phyloP scores from a whole-genome alignment of 148 eudicot species.

The Silene uniflora region DNA sequence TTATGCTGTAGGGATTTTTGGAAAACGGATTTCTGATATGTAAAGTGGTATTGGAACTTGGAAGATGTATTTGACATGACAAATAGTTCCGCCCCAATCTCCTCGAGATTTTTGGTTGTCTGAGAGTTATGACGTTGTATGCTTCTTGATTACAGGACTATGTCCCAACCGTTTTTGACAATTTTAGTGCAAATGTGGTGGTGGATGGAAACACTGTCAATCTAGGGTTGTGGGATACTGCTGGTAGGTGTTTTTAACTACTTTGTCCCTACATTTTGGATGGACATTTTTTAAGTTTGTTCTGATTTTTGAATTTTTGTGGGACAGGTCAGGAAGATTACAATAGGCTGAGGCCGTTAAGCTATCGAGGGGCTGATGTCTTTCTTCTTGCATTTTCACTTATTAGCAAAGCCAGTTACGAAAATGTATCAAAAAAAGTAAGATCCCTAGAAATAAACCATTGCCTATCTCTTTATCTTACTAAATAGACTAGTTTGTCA shows the following conservation, averaged over 20 bases:
- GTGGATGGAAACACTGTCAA: slow-evolving; percentile 53
- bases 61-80: background rate
- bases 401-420: slow-evolving; percentile 52
- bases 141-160: slow-evolving; percentile 37
- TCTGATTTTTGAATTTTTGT: slow-evolving; percentile 9
- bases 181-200: slow-evolving; percentile 49
- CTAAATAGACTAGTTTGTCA: background rate
- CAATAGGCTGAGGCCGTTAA: slow-evolving; percentile 48
- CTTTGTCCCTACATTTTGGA: background rate
- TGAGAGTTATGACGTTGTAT: background rate
- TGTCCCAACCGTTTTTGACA: slow-evolving; percentile 53
- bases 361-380: slow-evolving; percentile 51
- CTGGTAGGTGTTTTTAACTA: slow-evolving; percentile 27
- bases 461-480: background rate
- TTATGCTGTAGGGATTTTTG: background rate
- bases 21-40: background rate
- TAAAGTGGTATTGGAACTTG: background rate
- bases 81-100: background rate
- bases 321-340: slow-evolving; percentile 47
- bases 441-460: background rate
- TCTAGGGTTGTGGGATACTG: slow-evolving; percentile 54
- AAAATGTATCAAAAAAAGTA: slow-evolving; percentile 48
- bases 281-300: background rate
- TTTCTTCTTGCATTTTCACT: slow-evolving; percentile 53
- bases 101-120: background rate